Base-by-base conservation (phyloP, 108 stramenopile species). In the Nitzschia sp. region DNA sequence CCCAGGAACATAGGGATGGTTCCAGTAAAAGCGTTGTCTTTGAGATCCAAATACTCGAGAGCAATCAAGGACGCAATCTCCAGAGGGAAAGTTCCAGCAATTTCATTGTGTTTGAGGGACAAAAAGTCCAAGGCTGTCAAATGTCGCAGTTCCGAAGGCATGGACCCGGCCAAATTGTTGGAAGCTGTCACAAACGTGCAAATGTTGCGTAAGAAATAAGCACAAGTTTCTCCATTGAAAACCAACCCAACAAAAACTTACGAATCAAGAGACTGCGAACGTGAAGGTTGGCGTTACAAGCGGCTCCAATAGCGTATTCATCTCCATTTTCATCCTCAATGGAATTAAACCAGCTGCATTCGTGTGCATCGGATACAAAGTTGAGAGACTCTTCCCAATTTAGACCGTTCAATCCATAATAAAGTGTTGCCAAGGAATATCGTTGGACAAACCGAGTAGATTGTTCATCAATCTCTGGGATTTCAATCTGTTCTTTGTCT, bases 91-190 rank as follows among this genome's bases (percentile, higher is more conserved):
- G 56, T 61, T 15, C 79, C 73, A 0, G 42, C 29, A 21, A 84
- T 19, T 6, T 40, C 14, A 55, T 84, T 84, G 14, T 70, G 37
- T 19, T 65, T 71, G 0, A 84, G 43, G 51, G 44, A 50, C 11
- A 84, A 59, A 24, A 76, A 44, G 5, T 73, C 55, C 53, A 85
- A 48, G 7, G 57, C 24, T 9, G 53, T 52, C 55, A 85, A 63
- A 34, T 67, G 66, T 10, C 72, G 42, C 50, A 85, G 41, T 59
- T 87, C 86, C 11, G 52, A 38, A 8, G 85, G 85, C 25, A 86
- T 46, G 10, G 46, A 15, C 8, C 85, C 85, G 66, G 59, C n/a
- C 50, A 86, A 67, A 25, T 81, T 76, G 65, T 83, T 83, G 22
- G 38, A 57, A 15, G 68, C 69, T 76, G 48, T 14, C 3, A 40